A percentile compares a stretch with the other conserved stretches of the same genome.
Evolutionary conservation across 208 protist species (phyloP).

Genomic region (Angomonas ambiguus): DNA sequence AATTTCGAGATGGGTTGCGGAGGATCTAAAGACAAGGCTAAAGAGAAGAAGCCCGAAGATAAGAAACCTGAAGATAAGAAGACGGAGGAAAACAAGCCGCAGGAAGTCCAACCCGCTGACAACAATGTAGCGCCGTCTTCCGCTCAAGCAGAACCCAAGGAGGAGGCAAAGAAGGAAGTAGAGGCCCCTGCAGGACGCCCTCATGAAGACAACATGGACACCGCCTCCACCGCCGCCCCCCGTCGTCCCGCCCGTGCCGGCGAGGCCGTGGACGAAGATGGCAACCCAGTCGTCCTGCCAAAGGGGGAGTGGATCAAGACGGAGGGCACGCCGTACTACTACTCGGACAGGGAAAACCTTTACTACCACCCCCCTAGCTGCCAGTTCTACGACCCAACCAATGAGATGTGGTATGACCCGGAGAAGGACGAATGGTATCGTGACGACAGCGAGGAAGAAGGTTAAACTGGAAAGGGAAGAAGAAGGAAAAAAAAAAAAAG

Average conservation of each 20-base stretch:
- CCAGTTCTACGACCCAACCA: constrained; percentile 88
- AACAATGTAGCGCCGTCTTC: not conserved
- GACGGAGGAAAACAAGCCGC: constrained; percentile 12
- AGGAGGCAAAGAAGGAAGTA: constrained; percentile 11
- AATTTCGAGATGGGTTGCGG: constrained; percentile 36
- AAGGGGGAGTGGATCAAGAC: constrained; percentile 78
- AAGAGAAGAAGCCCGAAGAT: constrained; percentile 13
- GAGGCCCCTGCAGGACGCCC: constrained; percentile 23
- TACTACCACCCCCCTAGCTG: constrained; percentile 88
- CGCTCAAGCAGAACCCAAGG: constrained; percentile 3
- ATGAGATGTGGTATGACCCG: constrained; percentile 89
- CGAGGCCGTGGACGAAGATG: constrained; percentile 38
- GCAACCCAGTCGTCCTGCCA: constrained; percentile 57
- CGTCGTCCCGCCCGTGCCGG: not conserved
- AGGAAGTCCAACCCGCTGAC: not conserved
- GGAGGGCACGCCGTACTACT: constrained; percentile 86
- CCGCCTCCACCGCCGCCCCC: constrained; percentile 14
- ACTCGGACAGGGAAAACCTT: constrained; percentile 77
- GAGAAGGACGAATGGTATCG: constrained; percentile 87
- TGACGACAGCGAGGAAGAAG: constrained; percentile 40
- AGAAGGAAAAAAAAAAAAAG: constrained; percentile 13
- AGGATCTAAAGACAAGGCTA: constrained; percentile 31
- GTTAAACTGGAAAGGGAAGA: not conserved
- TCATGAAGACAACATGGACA: constrained; percentile 17
- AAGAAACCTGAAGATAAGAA: constrained; percentile 12